phyloP scores from a whole-genome alignment of 306 rosid species.

The Carpinus fangiana region DNA sequence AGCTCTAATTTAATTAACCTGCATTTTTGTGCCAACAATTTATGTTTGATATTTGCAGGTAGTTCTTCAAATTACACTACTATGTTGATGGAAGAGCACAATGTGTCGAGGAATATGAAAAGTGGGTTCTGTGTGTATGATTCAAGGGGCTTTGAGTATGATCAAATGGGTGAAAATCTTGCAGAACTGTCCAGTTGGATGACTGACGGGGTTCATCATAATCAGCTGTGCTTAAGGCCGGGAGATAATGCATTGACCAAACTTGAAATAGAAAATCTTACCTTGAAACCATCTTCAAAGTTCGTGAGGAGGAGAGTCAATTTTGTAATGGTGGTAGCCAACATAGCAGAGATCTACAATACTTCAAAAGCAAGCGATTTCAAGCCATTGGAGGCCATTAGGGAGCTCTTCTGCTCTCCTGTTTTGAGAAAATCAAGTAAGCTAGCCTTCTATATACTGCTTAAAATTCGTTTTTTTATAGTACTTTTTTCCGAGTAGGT shows the following conservation, averaged over 20 bases:
- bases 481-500: background rate
- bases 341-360: slow-evolving; percentile 41
- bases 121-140: slow-evolving; percentile 48
- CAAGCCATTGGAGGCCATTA: slow-evolving; percentile 36
- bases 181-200: slow-evolving; percentile 41
- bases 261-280: slow-evolving; percentile 17
- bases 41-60: slow-evolving; percentile 17
- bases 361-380: slow-evolving; percentile 34
- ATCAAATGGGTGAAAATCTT: slow-evolving; percentile 12
- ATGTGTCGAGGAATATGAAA: slow-evolving; percentile 38
- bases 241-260: slow-evolving; percentile 11
- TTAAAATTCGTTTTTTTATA: background rate
- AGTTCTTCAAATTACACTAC: slow-evolving; percentile 20
- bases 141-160: slow-evolving; percentile 36
- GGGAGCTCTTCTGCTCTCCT: slow-evolving; percentile 34
- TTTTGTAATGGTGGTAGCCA: slow-evolving; percentile 41
- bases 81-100: slow-evolving; percentile 45
- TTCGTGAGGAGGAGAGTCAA: slow-evolving; percentile 39
- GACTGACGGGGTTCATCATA: slow-evolving; percentile 42
- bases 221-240: slow-evolving; percentile 38
- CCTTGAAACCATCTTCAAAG: slow-evolving; percentile 31
- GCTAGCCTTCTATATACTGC: background rate
- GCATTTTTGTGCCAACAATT: background rate
- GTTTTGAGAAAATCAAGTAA: slow-evolving; percentile 32
- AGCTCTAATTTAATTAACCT: background rate